Base-by-base conservation (phyloP, 2,329 filamentous ascomycete species). In the Pseudocercospora fijiensis region DNA sequence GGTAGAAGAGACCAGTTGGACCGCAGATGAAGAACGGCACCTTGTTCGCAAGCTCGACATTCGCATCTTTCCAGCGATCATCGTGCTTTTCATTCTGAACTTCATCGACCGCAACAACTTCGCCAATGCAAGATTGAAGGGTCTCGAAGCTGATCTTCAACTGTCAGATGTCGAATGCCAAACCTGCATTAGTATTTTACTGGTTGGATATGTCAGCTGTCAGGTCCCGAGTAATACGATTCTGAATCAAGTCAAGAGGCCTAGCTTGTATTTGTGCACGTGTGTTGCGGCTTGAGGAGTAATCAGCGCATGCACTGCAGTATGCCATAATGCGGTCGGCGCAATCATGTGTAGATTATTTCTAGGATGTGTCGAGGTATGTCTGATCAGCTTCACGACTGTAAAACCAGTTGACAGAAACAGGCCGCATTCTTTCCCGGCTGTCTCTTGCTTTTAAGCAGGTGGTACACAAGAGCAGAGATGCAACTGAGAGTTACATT, bases 181-280 rank as follows among this genome's bases (percentile, higher is more conserved):
- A 22, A 65, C 60, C 5, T 57, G 55, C 33, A 53, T 61, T 8
- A 62, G 55, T 11, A 62, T 64, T 24, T 49, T 66, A n/a, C 56
- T 66, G 33, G 64, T 63, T 8, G 65, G 61, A 13, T 63, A 64
- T 24, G 26, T 73, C 70, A 55, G 79, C 33, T 66, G 62, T 53
- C 57, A 70, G 47, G 72, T 83, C 3, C 82, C 82, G 0, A 80
- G 78, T 0, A 83, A 83, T 64, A 75, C 82, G 64, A 74, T 82
- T 47, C 73, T 82, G 57, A 79, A 78, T 55, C 75, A 77, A 9
- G 22, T 60, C 55, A 77, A 76, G 1, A 71, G 72, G 24, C 78
- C 78, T 1, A 75, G 20, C 71, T 68, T 78, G n/a, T 80, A 79
- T 61, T 70, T 80, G 56, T 66, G 70, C 13, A 41, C 64, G 0